phyloP scores from a whole-genome alignment of 306 rosid genomes.

The Bauhinia variegata region DNA sequence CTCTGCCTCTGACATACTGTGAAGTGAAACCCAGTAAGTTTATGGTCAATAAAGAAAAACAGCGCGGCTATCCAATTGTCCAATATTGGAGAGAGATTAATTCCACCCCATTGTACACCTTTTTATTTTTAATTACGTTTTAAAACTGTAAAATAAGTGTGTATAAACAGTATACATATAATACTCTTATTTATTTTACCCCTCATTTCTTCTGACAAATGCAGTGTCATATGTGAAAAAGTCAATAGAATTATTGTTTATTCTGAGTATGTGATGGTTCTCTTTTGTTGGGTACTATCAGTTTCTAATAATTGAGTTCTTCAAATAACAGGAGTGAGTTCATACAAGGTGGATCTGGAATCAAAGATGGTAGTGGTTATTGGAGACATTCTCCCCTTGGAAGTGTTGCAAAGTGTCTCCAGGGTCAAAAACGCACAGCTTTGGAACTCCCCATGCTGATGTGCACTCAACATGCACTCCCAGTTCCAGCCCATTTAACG shows the following conservation, averaged over 20 bases:
- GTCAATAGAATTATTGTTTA: conserved; percentile 28
- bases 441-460: conserved; percentile 51
- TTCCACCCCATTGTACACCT: no score
- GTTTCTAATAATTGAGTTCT: background rate
- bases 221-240: conserved; percentile 20
- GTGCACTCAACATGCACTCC: conserved; percentile 26
- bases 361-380: conserved; percentile 75
- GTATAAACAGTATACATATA: no score
- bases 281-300: conserved; percentile 11
- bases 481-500: conserved; percentile 24
- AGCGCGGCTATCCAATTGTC: no score
- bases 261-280: conserved; percentile 16
- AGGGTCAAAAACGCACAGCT: conserved; percentile 82
- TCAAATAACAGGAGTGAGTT: conserved; percentile 75
- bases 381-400: conserved; percentile 84
- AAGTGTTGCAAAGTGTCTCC: conserved; percentile 80
- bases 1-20: conserved; percentile 27
- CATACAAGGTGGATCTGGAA: conserved; percentile 81
- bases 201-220: conserved; percentile 31
- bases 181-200: no score
- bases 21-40: no score
- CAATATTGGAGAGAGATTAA: no score
- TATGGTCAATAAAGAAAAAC: no score
- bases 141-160: no score
- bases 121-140: no score